Evolutionary conservation across 345 rosid species (phyloP), one percentile per base, ranked within the genome.

Genomic region (Acer negundo): DNA sequence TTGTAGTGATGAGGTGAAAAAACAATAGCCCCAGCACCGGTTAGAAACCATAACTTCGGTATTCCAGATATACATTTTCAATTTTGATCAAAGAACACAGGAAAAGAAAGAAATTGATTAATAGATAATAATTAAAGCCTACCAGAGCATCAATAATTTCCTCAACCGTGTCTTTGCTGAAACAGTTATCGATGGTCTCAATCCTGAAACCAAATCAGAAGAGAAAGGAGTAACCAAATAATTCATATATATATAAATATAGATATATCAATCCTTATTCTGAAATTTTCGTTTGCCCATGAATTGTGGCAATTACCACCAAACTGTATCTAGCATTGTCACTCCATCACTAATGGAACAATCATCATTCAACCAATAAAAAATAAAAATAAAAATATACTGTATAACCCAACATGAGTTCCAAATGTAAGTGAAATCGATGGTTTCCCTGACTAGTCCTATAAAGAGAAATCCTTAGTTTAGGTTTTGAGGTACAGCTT

Each of bases 121-220:
- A 46, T 22, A 17, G 22, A 69, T 56, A 16, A 23, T 46, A 22
- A 40, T 69, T 49, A 77, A 73, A 64, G 74, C 95, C 82, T 80
- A 96, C 98, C 94, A 92, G 71, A 65, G 94, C 93, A 72, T 89
- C 88, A 68, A 89, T 80, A 75, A 96, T 96, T 86, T 96, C 97
- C 83, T 94, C 97, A 24, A 94, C 86, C 28, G 97, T 89, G 80
- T 92, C 98, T 70, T 87, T 94, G 75, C 95, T 68, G 75, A 96
- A 92, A 79, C 95, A 94, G 80, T 82, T 91, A 87, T 96, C 98
- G 22, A 96, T 89, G 73, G 78, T 76, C 78, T 90, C 90, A 55
- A 92, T 85, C 97, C 98, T 92, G 88, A 76, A 84, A 74, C 56
- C 78, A 68, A 53, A 70, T 46, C 55, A 80, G 17, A n/a, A 56